A percentile compares a stretch with the other conserved stretches of the same genome.
phyloP scores from a whole-genome alignment of 2,329 filamentous ascomycete genomes.

The Fusarium annulatum region DNA sequence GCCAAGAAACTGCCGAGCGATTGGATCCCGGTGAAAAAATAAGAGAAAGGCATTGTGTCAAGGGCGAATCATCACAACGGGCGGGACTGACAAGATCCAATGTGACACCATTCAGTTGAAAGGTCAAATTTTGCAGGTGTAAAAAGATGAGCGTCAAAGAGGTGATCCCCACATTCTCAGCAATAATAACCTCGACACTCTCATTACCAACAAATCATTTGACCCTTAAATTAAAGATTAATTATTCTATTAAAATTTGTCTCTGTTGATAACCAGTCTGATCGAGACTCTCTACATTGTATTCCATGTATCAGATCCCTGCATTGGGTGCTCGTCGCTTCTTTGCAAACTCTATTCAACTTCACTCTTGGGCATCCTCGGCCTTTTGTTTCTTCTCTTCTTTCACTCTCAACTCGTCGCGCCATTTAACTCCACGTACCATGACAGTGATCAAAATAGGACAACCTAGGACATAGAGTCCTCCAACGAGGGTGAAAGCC shows the following conservation, averaged over 20 bases:
- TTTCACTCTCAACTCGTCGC: slow-evolving; percentile 49
- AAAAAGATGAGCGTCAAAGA: slow-evolving; percentile 9
- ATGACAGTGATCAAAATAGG: slow-evolving; percentile 57
- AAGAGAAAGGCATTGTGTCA: slow-evolving; percentile 15
- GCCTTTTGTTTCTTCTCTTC: slow-evolving; percentile 36
- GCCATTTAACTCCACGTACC: slow-evolving; percentile 57
- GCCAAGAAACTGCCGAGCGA: background rate
- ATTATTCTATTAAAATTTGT: background rate
- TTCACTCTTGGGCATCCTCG: slow-evolving; percentile 1
- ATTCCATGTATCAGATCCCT: background rate
- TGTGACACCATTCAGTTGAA: background rate
- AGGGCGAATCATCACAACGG: slow-evolving; percentile 22
- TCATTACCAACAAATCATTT: background rate
- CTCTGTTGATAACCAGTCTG: background rate
- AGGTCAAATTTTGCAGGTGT: background rate
- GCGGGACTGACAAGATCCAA: background rate
- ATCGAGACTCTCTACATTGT: background rate
- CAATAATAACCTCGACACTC: background rate
- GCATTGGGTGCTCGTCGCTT: background rate
- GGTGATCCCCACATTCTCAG: slow-evolving; percentile 12
- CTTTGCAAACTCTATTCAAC: background rate
- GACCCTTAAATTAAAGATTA: background rate
- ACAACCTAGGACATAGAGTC: slow-evolving; percentile 54
- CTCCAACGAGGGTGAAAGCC: slow-evolving; percentile 61
- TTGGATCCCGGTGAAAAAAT: slow-evolving; percentile 7